These are phyloP conservation scores for Murraya paniculata DNA, from an alignment of 345 rosid genomes.

Conservation along the genomic window DNA sequence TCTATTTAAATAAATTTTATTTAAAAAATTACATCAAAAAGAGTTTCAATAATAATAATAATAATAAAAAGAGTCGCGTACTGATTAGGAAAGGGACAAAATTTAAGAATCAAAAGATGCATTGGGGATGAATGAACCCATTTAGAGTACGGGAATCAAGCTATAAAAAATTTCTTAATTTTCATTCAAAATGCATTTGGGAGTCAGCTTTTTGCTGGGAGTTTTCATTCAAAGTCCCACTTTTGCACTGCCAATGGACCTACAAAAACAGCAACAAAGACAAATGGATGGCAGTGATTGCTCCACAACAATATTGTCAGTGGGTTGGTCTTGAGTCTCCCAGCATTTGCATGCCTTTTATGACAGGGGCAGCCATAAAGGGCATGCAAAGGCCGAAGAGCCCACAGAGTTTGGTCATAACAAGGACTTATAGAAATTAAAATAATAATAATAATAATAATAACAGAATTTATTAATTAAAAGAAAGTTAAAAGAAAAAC, in stretches of 20 bases:
- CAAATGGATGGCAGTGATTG: neutral
- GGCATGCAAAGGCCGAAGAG: neutral
- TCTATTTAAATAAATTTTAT: no score
- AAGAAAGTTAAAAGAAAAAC: neutral
- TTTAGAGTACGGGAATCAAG: neutral
- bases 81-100: neutral
- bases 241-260: conserved; percentile 1
- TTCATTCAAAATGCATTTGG: neutral
- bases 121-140: neutral
- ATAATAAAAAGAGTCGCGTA: neutral
- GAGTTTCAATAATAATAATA: no score
- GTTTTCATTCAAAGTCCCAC: neutral
- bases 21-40: no score
- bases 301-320: neutral
- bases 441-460: neutral
- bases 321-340: conserved; percentile 11
- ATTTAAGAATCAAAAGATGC: neutral
- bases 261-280: neutral
- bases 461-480: neutral
- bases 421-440: conserved; percentile 4
- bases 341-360: neutral
- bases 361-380: neutral
- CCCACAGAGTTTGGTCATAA: neutral
- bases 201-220: neutral
- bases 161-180: neutral